phyloP scores from a whole-genome alignment of 2,329 filamentous ascomycete genomes.

The Cladophialophora yegresii region DNA sequence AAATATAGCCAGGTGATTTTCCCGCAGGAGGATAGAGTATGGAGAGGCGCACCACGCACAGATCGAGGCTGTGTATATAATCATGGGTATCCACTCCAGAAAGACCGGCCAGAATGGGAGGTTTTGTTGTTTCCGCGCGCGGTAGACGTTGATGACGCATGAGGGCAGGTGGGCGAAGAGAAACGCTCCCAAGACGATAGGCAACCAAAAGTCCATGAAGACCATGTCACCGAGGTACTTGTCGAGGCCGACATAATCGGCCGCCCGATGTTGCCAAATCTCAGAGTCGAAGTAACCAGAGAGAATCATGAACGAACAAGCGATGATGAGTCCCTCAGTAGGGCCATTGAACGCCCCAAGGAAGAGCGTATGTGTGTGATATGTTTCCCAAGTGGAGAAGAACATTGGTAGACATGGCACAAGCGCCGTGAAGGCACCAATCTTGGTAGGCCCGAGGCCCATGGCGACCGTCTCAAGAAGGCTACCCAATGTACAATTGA shows the following conservation, averaged over 20 bases:
- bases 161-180: constrained; percentile 78
- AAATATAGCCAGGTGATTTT: constrained; percentile 89
- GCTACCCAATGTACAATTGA: constrained; percentile 94
- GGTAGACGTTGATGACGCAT: constrained; percentile 82
- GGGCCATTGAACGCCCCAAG: constrained; percentile 96
- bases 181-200: constrained; percentile 66
- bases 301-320: constrained; percentile 78
- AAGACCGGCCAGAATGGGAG: constrained; percentile 80
- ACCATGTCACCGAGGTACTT: constrained; percentile 68
- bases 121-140: constrained; percentile 69
- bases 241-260: constrained; percentile 66
- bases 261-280: constrained; percentile 79
- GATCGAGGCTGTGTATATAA: constrained; percentile 73
- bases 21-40: constrained; percentile 73
- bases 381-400: constrained; percentile 99
- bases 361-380: constrained; percentile 96
- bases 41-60: constrained; percentile 87
- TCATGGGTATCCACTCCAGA: constrained; percentile 90
- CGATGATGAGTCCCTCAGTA: constrained; percentile 90
- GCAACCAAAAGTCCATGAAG: constrained; percentile 87
- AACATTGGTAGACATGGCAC: constrained; percentile 96
- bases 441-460: constrained; percentile 79
- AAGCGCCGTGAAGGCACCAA: constrained; percentile 87
- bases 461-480: constrained; percentile 90
- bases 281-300: constrained; percentile 85